A percentile compares a stretch with the other conserved stretches of the same genome.
phyloP scores from a whole-genome alignment of 2,329 filamentous ascomycete genomes.

The Ceratocystis alfenasii region DNA sequence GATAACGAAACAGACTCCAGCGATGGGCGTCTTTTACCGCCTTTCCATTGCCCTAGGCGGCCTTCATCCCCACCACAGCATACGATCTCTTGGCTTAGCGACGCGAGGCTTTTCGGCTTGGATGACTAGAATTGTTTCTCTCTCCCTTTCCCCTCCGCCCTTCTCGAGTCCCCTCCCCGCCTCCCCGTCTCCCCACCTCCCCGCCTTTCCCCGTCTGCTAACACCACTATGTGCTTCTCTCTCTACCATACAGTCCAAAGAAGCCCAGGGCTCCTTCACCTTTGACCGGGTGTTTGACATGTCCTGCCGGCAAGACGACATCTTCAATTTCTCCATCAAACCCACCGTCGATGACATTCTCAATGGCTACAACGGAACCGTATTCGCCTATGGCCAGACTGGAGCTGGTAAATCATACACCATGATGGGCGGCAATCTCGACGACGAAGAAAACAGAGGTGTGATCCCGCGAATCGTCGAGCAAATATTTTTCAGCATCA shows the following conservation, averaged over 20 bases:
- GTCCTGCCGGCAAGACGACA: conserved; percentile 76
- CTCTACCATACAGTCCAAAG: conserved; percentile 50
- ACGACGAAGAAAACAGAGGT: conserved; percentile 75
- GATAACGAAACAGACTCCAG: background rate
- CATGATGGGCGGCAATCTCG: conserved; percentile 74
- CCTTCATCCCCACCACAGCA: background rate
- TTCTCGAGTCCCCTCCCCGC: background rate
- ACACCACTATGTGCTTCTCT: conserved; percentile 21
- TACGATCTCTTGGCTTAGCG: background rate
- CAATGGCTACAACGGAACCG: conserved; percentile 97
- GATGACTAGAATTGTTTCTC: background rate
- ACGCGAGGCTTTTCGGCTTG: background rate
- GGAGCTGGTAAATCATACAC: conserved; percentile 98
- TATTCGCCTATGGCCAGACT: conserved; percentile 97
- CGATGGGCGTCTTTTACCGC: background rate
- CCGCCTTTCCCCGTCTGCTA: conserved; percentile 24
- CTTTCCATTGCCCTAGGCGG: background rate
- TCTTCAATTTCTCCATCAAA: conserved; percentile 96
- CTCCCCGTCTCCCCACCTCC: background rate
- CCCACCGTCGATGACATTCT: conserved; percentile 95
- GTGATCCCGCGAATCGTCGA: conserved; percentile 95
- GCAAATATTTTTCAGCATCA: conserved; percentile 92
- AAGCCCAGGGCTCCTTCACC: conserved; percentile 76
- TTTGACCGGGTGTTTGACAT: conserved; percentile 98
- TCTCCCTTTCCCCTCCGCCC: background rate